Evolutionary conservation across 129 eudicot species (phyloP).

Genomic region (Helianthus tuberosus): DNA sequence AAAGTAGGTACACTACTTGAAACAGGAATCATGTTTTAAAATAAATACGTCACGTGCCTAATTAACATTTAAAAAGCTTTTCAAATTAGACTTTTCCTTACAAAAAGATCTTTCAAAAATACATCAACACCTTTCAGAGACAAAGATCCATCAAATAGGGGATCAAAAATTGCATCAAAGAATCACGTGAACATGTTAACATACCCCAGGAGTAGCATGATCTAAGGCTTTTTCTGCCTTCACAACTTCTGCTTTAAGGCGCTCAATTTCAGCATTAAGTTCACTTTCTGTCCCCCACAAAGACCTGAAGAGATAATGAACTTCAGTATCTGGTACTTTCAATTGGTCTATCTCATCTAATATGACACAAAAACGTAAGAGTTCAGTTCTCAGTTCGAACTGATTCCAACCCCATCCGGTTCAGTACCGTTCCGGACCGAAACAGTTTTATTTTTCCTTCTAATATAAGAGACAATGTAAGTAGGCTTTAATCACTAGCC

Average conservation of each 20-base stretch:
- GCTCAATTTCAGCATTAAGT: constrained; percentile 81
- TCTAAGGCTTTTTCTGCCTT: constrained; percentile 95
- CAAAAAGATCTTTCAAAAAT: constrained; percentile 7
- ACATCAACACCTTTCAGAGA: constrained; percentile 10
- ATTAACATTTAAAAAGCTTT: constrained; percentile 4
- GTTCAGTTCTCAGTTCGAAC: not conserved
- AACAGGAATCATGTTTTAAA: not conserved
- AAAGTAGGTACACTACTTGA: not conserved
- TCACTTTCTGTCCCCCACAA: constrained; percentile 86
- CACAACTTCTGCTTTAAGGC: constrained; percentile 74
- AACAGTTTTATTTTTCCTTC: not conserved
- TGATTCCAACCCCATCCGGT: not conserved
- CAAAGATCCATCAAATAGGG: constrained; percentile 20
- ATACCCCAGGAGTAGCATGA: constrained; percentile 98
- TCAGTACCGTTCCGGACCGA: not conserved
- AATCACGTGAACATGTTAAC: constrained; percentile 30
- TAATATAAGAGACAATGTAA: not conserved
- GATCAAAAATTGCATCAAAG: not conserved
- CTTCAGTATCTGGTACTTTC: constrained; percentile 28
- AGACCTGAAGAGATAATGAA: constrained; percentile 49
- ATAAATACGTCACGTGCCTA: not conserved
- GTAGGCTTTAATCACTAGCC: not conserved
- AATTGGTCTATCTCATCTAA: not conserved
- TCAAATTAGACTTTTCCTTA: constrained; percentile 2
- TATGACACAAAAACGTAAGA: not conserved